Percentiles rank a stretch among this genome's conserved stretches.
Conservation (phyloP, 2,329 filamentous ascomycete genomes). For the Pestalotiopsis sp. region DNA sequence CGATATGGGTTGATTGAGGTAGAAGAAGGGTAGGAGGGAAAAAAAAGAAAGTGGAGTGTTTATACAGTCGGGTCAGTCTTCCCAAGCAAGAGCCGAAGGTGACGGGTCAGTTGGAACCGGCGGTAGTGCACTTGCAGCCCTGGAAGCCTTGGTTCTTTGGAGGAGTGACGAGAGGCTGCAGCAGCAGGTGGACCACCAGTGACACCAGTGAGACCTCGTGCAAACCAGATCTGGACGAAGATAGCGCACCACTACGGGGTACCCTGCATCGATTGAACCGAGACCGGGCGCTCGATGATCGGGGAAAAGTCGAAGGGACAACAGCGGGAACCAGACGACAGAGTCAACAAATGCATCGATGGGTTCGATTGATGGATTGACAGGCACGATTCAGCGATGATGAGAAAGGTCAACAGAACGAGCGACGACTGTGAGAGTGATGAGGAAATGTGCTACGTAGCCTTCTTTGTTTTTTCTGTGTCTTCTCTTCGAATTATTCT, state of each 20-base stretch:
- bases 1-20: constrained; percentile 32
- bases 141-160: neutral
- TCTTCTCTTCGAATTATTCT: neutral
- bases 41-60: constrained; percentile 24
- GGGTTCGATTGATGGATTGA: neutral
- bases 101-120: neutral
- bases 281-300: constrained; percentile 1
- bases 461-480: neutral
- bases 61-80: constrained; percentile 15
- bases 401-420: neutral
- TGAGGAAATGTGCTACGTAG: neutral
- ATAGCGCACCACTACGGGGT: constrained; percentile 8
- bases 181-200: constrained; percentile 12
- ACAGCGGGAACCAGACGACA: neutral
- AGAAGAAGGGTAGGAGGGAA: constrained; percentile 26
- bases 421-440: neutral
- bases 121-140: constrained; percentile 7
- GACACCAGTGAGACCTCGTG: constrained; percentile 10
- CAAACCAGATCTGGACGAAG: constrained; percentile 4
- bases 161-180: constrained; percentile 12
- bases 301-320: constrained; percentile 1
- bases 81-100: constrained; percentile 2
- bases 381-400: neutral
- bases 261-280: constrained; percentile 10
- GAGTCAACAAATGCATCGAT: constrained; percentile 1